Conservation (phyloP, 345 rosid species). For the Hibiscus syriacus region DNA sequence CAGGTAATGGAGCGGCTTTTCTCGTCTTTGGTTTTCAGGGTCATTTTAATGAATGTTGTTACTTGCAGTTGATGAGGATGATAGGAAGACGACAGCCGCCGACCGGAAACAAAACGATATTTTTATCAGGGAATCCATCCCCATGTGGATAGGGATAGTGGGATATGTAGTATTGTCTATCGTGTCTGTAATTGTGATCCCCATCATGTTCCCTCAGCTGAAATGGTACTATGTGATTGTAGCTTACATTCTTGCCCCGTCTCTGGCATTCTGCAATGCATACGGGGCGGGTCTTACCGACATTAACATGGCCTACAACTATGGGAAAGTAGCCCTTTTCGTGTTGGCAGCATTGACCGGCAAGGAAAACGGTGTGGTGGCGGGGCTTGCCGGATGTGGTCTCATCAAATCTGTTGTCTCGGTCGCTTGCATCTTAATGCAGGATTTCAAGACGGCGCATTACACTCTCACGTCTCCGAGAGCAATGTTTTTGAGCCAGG, state of each 20-base stretch:
- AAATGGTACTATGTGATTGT: constrained; percentile 77
- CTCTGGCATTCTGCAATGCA: constrained; percentile 87
- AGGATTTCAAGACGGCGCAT: constrained; percentile 90
- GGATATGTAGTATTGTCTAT: constrained; percentile 57
- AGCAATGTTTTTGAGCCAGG: constrained; percentile 87
- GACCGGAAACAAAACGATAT: constrained; percentile 47
- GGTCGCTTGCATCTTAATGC: constrained; percentile 86
- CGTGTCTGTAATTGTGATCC: constrained; percentile 53
- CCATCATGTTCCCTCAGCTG: constrained; percentile 81
- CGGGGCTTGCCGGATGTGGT: constrained; percentile 88
- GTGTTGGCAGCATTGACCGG: constrained; percentile 71
- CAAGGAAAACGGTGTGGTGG: constrained; percentile 69
- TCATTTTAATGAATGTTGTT: background rate
- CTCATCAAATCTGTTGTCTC: constrained; percentile 81
- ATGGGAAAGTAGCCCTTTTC: constrained; percentile 89
- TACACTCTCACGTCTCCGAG: constrained; percentile 71
- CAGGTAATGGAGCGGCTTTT: constrained; percentile 12
- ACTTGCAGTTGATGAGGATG: constrained; percentile 11
- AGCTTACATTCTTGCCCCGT: constrained; percentile 78
- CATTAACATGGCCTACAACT: constrained; percentile 94
- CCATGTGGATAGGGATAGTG: constrained; percentile 55
- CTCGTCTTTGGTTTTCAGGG: background rate
- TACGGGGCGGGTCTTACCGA: constrained; percentile 96
- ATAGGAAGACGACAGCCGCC: constrained; percentile 20
- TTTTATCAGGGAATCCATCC: constrained; percentile 66